Evolutionary conservation across 2,329 filamentous ascomycete genomes (phyloP), one percentile per base, ranked within the genome.

Genomic region (Colletotrichum camelliae): DNA sequence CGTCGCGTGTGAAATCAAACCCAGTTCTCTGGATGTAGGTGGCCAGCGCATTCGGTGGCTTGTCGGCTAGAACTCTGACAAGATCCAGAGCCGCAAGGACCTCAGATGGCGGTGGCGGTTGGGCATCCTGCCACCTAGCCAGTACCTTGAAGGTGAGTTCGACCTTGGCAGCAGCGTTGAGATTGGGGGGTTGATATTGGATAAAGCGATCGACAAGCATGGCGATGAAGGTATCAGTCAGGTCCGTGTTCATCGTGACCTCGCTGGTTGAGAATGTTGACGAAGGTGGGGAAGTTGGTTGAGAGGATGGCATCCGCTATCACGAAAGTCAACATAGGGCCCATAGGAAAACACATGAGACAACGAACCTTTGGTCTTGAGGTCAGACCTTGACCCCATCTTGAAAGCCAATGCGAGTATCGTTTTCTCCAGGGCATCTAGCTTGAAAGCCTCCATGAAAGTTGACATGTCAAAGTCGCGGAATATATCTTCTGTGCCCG

Each of bases 381-480:
- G 87, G 83, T 98, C 96, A 74, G 92, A 87, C 80, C 95, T 95
- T 55, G 91, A 91, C n/a, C 93, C 93, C 77, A 93, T 91, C 85
- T 96, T 97, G 85, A 98, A 98, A 6, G 96, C 95, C 73, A 98
- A 88, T 66, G 95, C 95, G 78, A 99, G 89, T 77, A 97, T 91
- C 55, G 95, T 95, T 88, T 98, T 98, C 81, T 96, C 93, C 62
- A 98, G 85, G 12, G 95, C 93, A 86, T 98, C 96, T 70, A 98
- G 90, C 83, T 96, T 96, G 88, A 99, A 99, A 84, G 98, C 96
- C 78, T 98, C 94, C 89, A 98, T 93, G 83, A 99, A 98, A 3
- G 94, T 95, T 4, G 95, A 94, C n/a, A 99, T 90, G 83, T 99
- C 96, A 81, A 99, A 98, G 83, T 98, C 96, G 74, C 96, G 94